Percentiles rank a stretch among this genome's conserved stretches.
Conservation (phyloP, 208 protist genomes). For the Trichomonas gallinae region DNA sequence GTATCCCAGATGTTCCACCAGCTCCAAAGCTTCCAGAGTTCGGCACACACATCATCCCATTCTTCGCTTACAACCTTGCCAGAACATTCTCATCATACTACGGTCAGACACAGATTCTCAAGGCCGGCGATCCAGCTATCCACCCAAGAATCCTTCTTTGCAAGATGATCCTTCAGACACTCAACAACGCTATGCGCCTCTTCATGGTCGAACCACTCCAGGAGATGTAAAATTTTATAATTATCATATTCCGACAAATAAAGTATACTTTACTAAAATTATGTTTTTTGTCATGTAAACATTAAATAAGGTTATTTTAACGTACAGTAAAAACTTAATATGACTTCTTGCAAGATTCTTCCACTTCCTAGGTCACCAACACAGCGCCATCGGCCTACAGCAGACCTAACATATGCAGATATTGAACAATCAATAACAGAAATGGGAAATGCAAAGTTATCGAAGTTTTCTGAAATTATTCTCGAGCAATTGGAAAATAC, state of each 20-base stretch:
- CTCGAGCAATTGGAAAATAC: not conserved
- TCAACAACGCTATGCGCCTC: not conserved
- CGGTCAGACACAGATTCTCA: not conserved
- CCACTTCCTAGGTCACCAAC: no score
- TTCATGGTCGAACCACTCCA: conserved; percentile 9
- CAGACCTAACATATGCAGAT: not conserved
- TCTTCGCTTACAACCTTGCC: not conserved
- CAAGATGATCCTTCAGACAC: not conserved
- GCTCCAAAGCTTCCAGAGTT: not conserved
- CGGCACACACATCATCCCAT: not conserved
- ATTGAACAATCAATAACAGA: not conserved
- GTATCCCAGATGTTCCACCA: not conserved
- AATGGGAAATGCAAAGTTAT: not conserved
- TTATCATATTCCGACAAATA: no score
- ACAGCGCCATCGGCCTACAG: no score
- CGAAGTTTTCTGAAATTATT: not conserved
- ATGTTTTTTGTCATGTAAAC: no score
- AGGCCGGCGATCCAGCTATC: not conserved
- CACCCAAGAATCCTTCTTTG: not conserved
- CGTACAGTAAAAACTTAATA: no score
- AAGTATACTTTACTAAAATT: no score
- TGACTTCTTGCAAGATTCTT: no score
- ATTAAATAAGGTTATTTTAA: no score
- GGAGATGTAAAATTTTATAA: conserved; percentile 7
- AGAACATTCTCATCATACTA: not conserved